Evolutionary conservation across 202 grass and related monocot genomes (phyloP).

Genomic region (Schoenoplectus tabernaemontani): DNA sequence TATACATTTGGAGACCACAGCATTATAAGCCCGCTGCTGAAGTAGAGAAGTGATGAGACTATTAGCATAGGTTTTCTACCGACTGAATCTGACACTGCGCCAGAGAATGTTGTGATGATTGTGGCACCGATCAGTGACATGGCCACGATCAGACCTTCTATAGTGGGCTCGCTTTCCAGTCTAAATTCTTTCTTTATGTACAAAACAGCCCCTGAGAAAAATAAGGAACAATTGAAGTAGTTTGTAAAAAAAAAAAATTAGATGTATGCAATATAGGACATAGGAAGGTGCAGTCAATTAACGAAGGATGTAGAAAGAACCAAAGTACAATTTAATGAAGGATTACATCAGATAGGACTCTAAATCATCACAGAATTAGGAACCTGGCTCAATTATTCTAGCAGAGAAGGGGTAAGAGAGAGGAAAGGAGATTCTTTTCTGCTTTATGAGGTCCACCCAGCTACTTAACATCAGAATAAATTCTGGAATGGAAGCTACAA

Average conservation of each 20-base stretch:
- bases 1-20: conserved; percentile 83
- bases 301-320: conserved; percentile 7
- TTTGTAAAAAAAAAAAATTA: conserved; percentile 5
- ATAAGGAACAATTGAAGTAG: not conserved
- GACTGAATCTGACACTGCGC: conserved; percentile 57
- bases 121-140: conserved; percentile 87
- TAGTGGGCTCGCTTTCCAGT: conserved; percentile 44
- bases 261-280: not conserved
- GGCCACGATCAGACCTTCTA: conserved; percentile 71
- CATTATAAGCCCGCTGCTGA: conserved; percentile 60
- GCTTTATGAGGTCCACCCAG: not conserved
- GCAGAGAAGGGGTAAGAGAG: not conserved
- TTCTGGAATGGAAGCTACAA: not conserved
- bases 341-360: not conserved
- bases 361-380: not conserved
- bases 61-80: conserved; percentile 79
- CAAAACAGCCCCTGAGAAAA: conserved; percentile 52
- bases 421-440: not conserved
- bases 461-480: no score
- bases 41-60: conserved; percentile 62
- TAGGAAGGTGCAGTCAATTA: not conserved
- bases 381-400: not conserved
- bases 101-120: conserved; percentile 75
- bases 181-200: conserved; percentile 83
- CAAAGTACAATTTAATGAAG: not conserved